Conservation (phyloP, 2,329 filamentous ascomycete genomes). For the Arthrinium phaeospermum region DNA sequence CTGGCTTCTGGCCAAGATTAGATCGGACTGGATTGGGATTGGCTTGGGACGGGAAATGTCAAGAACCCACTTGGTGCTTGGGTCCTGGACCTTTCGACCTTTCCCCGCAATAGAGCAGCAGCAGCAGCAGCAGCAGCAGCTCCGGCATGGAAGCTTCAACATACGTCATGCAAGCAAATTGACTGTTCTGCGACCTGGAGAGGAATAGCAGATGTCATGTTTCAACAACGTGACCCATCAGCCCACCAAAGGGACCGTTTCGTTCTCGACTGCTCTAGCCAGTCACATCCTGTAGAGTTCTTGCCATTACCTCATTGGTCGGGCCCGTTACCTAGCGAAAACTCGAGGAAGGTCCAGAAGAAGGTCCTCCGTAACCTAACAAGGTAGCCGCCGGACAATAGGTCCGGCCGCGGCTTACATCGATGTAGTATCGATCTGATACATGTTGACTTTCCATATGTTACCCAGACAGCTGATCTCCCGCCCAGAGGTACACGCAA, state of each 20-base stretch:
- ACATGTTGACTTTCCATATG: neutral
- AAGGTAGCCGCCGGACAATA: neutral
- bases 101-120: neutral
- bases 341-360: neutral
- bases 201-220: neutral
- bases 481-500: neutral
- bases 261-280: neutral
- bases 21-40: neutral
- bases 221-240: conserved; percentile 3
- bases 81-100: neutral
- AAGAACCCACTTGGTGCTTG: neutral
- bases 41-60: neutral
- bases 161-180: conserved; percentile 5
- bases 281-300: neutral
- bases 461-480: neutral
- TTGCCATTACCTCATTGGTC: neutral
- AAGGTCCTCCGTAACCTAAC: too few relatives aligned
- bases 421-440: neutral
- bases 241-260: neutral
- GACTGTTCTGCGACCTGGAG: neutral
- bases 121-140: neutral
- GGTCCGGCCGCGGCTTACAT: neutral
- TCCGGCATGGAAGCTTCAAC: neutral
- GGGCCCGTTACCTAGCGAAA: neutral
- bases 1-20: too few relatives aligned